phyloP scores from a whole-genome alignment of 2,329 filamentous ascomycete species.

The Colletotrichum chrysophilum region DNA sequence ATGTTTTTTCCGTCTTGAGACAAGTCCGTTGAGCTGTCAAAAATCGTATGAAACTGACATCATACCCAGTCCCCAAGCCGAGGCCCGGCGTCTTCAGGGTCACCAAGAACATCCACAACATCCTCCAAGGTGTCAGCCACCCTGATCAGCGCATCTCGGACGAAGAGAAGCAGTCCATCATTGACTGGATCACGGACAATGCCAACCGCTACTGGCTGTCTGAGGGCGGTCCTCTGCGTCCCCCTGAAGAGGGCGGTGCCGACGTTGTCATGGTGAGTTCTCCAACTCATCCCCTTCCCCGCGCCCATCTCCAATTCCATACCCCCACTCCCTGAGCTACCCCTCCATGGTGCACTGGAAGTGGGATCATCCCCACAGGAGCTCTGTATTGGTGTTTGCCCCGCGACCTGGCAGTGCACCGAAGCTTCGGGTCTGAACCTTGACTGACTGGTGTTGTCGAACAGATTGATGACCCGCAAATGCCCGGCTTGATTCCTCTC shows the following conservation, averaged over 20 bases:
- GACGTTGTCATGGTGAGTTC: conserved; percentile 69
- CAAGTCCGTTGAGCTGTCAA: neutral
- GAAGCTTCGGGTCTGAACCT: neutral
- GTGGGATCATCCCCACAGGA: conserved; percentile 12
- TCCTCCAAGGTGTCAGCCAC: conserved; percentile 78
- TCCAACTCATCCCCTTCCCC: neutral
- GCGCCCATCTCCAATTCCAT: neutral
- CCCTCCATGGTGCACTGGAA: conserved; percentile 12
- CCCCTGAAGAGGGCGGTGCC: conserved; percentile 72
- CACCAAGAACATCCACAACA: conserved; percentile 90
- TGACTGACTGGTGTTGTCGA: neutral
- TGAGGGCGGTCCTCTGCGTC: conserved; percentile 68
- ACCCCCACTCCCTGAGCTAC: conserved; percentile 1
- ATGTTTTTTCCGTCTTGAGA: conserved; percentile 28
- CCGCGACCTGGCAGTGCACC: neutral
- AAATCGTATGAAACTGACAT: conserved; percentile 17
- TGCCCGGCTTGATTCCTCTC: conserved; percentile 78
- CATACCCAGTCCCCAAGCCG: conserved; percentile 71
- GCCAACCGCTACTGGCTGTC: conserved; percentile 77
- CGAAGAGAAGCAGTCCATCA: conserved; percentile 67
- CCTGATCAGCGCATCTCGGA: conserved; percentile 67
- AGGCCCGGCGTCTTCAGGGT: conserved; percentile 80
- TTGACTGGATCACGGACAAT: conserved; percentile 76
- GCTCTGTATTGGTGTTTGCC: neutral
- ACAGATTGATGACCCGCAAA: conserved; percentile 81